These are phyloP conservation scores for Adansonia digitata DNA, from an alignment of 345 rosid species.

Conservation along the genomic window DNA sequence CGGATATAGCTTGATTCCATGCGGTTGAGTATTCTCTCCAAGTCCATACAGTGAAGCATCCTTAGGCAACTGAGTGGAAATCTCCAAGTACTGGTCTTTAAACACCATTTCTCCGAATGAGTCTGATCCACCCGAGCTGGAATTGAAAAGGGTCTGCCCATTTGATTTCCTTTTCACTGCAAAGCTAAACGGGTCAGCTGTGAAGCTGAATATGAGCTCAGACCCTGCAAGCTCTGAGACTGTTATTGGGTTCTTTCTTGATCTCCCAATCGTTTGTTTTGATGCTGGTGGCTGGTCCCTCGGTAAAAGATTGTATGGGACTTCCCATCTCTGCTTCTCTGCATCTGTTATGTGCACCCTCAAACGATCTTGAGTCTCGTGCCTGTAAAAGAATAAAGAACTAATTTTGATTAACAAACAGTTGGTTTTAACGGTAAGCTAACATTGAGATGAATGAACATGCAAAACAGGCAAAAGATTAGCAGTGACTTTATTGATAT, in stretches of 20 bases:
- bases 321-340: slow-evolving; percentile 83
- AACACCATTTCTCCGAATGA: slow-evolving; percentile 66
- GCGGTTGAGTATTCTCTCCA: slow-evolving; percentile 93
- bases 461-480: background rate
- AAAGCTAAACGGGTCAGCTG: slow-evolving; percentile 73
- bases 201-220: slow-evolving; percentile 60
- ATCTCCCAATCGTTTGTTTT: slow-evolving; percentile 42
- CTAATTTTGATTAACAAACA: slow-evolving; percentile 12
- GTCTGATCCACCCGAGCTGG: slow-evolving; percentile 49
- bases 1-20: slow-evolving; percentile 84
- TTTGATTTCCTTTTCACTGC: slow-evolving; percentile 78
- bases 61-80: slow-evolving; percentile 74
- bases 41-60: slow-evolving; percentile 87
- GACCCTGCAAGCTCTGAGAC: slow-evolving; percentile 57
- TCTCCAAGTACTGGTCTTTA: slow-evolving; percentile 94
- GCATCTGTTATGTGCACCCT: slow-evolving; percentile 93
- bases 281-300: slow-evolving; percentile 58
- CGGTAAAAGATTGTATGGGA: slow-evolving; percentile 79
- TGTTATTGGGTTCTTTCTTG: slow-evolving; percentile 42
- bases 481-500: background rate
- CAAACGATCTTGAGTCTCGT: slow-evolving; percentile 68
- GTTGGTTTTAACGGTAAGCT: background rate
- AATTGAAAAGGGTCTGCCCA: slow-evolving; percentile 74
- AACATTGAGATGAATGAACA: background rate
- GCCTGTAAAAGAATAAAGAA: slow-evolving; percentile 43